A percentile compares a stretch with the other conserved stretches of the same genome.
phyloP scores from a whole-genome alignment of 306 rosid genomes.

The Alnus glutinosa region DNA sequence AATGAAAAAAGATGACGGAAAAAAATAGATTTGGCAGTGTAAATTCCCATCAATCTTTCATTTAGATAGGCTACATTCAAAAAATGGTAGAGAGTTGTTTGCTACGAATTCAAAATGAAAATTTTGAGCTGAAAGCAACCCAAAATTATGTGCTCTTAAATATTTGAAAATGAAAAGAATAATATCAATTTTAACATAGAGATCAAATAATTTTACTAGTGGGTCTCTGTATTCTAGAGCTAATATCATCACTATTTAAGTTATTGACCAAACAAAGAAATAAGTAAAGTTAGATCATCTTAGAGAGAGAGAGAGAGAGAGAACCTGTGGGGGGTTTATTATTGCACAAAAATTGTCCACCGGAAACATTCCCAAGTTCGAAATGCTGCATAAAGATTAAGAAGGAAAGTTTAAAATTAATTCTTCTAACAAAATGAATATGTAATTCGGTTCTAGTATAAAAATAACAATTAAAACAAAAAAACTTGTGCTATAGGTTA shows the following conservation, averaged over 20 bases:
- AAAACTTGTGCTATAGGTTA: background rate
- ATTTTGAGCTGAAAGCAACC: background rate
- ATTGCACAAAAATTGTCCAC: conserved; percentile 94
- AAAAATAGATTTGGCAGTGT: background rate
- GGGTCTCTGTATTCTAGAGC: background rate
- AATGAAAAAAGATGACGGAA: background rate
- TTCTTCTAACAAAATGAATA: conserved; percentile 19
- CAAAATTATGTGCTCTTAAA: background rate
- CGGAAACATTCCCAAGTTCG: conserved; percentile 98
- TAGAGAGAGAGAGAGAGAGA: conserved; percentile 30
- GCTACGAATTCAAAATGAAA: background rate
- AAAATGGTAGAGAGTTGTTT: background rate
- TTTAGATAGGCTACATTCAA: background rate
- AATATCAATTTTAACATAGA: background rate
- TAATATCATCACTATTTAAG: background rate
- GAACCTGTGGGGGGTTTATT: conserved; percentile 97
- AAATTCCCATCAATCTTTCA: background rate
- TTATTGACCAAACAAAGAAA: background rate
- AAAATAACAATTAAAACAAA: background rate
- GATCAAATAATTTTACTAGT: background rate
- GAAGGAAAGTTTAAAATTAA: conserved; percentile 24
- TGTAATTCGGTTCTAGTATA: background rate
- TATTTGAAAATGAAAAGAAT: background rate
- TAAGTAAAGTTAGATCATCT: background rate
- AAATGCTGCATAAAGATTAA: conserved; percentile 71